phyloP scores from a whole-genome alignment of 352 stramenopile genomes.

The Bremia lactucae region DNA sequence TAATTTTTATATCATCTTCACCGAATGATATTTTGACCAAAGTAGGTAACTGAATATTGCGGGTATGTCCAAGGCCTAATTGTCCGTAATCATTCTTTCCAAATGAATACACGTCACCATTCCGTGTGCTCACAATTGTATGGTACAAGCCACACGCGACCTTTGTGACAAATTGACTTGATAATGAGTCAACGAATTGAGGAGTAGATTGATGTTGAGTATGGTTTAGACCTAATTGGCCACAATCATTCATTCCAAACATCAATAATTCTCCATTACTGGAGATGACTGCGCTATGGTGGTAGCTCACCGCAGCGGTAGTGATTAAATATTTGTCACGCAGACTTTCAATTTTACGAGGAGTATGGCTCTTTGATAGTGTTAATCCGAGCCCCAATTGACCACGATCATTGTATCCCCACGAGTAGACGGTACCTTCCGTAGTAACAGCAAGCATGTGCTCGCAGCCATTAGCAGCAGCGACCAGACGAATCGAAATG shows the following conservation, averaged over 20 bases:
- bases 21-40: constrained; percentile 52
- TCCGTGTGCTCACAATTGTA: constrained; percentile 47
- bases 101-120: constrained; percentile 74
- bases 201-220: constrained; percentile 80
- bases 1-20: constrained; percentile 67
- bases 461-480: constrained; percentile 76
- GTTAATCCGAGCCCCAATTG: constrained; percentile 76
- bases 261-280: constrained; percentile 66
- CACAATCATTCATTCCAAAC: constrained; percentile 86
- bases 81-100: constrained; percentile 85
- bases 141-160: constrained; percentile 79
- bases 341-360: constrained; percentile 67
- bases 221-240: constrained; percentile 72
- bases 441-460: constrained; percentile 78
- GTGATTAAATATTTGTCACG: constrained; percentile 76
- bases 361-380: constrained; percentile 81
- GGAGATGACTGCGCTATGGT: constrained; percentile 77
- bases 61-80: constrained; percentile 66
- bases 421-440: constrained; percentile 73
- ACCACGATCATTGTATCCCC: constrained; percentile 82
- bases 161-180: constrained; percentile 58
- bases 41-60: constrained; percentile 64
- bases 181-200: constrained; percentile 59
- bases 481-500: constrained; percentile 57
- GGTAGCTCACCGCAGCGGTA: constrained; percentile 72